A percentile compares a stretch with the other conserved stretches of the same genome.
phyloP scores from a whole-genome alignment of 169 alveolate genomes.

The Eimeria praecox region DNA sequence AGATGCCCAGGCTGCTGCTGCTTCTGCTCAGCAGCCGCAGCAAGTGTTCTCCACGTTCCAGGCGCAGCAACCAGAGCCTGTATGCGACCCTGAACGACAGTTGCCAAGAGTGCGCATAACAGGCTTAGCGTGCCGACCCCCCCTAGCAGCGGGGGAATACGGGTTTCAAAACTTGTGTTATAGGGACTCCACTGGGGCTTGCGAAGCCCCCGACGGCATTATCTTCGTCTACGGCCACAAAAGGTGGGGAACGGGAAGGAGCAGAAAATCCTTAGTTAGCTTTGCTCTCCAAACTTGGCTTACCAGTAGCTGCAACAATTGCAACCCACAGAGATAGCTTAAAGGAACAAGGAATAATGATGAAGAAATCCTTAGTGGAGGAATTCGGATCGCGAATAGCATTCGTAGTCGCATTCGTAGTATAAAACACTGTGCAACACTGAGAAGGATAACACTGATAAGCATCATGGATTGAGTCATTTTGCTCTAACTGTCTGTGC shows the following conservation, averaged over 20 bases:
- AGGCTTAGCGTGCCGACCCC: conserved; percentile 79
- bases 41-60: background rate
- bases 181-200: conserved; percentile 74
- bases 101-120: conserved; percentile 71
- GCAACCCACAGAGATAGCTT: too few species aligned
- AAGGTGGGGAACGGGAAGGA: background rate
- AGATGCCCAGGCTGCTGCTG: conserved; percentile 32
- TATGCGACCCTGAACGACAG: conserved; percentile 59
- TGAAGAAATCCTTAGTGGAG: background rate
- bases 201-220: conserved; percentile 80
- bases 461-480: background rate
- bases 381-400: too few species aligned
- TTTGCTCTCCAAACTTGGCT: background rate
- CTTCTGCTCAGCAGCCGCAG: conserved; percentile 29
- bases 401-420: too few species aligned
- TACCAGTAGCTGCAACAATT: background rate
- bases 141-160: conserved; percentile 72
- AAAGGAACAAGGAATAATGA: background rate
- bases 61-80: conserved; percentile 15
- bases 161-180: conserved; percentile 73
- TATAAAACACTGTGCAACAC: too few species aligned
- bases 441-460: background rate
- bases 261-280: background rate
- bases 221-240: conserved; percentile 76
- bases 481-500: background rate